Base-by-base conservation (phyloP, 1,139 yeast genomes). In the Diutina siamensis region DNA sequence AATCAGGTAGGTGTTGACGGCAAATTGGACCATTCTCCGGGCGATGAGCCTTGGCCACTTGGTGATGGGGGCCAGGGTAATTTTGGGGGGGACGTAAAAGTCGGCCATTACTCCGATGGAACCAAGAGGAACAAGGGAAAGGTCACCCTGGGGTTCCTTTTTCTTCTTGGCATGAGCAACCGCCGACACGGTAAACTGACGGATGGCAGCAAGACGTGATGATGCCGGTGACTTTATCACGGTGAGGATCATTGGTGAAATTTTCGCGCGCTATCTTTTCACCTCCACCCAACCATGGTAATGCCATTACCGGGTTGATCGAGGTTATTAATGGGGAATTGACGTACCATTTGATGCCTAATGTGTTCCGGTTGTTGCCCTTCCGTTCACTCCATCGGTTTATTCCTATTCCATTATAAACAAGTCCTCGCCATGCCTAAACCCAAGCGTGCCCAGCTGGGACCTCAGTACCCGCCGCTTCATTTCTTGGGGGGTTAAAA, bases 401-500 rank as follows among this genome's bases (percentile, higher is more conserved):
- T n/a, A n/a, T n/a, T n/a, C n/a, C 15, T 17, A 38, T 2, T 38
- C 42, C 32, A 38, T 38, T 19, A 38, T 25, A 25, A 38, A 38
- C 32, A 38, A 38, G 32, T 38, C 42, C 8, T 38, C 42, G 17
- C 32, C 13, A 2, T 22, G 32, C 10, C 28, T 27, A 13, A 10
- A 18, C 18, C 42, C 42, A 15, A 70, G 55, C 0, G 74, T 70
- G 2, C 76, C 77, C 38, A 71, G 65, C 49, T 71, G 74, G 8
- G 75, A 72, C 46, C 83, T 65, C 5, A 87, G 79, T 50, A 75
- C 81, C 44, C 94, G 68, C 49, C 94, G 65, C 50, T 65, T 64
- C 27, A 82, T 63, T 57, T 86, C 94, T 53, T 80, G 86, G 0
- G 94, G 94, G 1, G 95, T 85, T 44, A 86, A 64, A 20, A 71